These are phyloP conservation scores for Rhododendron simsii DNA, from an alignment of 148 eudicot species.

Conservation along the genomic window DNA sequence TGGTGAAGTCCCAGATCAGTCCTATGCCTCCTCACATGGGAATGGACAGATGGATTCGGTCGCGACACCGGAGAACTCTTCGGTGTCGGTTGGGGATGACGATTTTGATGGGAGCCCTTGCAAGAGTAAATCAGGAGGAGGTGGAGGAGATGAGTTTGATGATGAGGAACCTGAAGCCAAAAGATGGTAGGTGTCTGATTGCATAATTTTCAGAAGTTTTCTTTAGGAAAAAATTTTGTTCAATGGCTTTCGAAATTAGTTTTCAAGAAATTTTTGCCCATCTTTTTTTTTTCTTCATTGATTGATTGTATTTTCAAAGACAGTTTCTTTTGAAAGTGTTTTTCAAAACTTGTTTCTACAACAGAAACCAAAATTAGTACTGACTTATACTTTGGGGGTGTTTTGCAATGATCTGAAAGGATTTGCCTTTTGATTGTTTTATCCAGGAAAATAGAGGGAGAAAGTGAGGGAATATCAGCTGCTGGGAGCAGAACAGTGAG, in stretches of 20 bases:
- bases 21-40: conserved; percentile 29
- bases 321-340: no score
- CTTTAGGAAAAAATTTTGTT: no score
- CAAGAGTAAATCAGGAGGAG: conserved; percentile 23
- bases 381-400: not conserved
- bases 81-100: conserved; percentile 59
- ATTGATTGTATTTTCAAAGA: no score
- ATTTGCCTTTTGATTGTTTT: not conserved
- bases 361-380: not conserved
- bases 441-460: conserved; percentile 48
- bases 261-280: no score
- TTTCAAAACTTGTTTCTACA: no score
- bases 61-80: conserved; percentile 64
- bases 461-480: conserved; percentile 61
- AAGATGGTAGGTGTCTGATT: not conserved
- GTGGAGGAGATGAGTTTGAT: conserved; percentile 23
- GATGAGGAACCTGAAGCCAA: conserved; percentile 36
- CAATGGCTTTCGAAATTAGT: no score
- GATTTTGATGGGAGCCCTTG: conserved; percentile 47
- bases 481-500: conserved; percentile 64
- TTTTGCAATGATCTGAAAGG: not conserved
- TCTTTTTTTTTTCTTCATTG: no score
- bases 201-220: not conserved
- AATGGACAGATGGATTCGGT: conserved; percentile 48
- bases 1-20: conserved; percentile 39